Conservation (phyloP, 2,329 filamentous ascomycete species). For the Ophiobolus disseminans region DNA sequence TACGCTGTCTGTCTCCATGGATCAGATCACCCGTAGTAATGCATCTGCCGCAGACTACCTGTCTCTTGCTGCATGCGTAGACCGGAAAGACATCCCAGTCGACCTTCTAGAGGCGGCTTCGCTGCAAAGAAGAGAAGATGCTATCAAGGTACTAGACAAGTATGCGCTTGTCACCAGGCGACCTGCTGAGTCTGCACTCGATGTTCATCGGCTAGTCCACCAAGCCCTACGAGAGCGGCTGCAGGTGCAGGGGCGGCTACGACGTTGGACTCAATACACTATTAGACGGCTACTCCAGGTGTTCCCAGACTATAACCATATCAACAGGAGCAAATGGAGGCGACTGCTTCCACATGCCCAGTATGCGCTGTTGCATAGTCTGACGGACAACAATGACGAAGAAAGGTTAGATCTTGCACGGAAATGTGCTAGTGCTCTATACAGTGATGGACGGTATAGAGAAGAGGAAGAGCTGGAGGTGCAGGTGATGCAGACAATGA, state of each 20-base stretch:
- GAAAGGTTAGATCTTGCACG: constrained; percentile 11
- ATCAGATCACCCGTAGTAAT: constrained; percentile 35
- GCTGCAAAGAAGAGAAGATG: constrained; percentile 13
- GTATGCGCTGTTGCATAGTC: constrained; percentile 19
- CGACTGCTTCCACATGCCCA: constrained; percentile 23
- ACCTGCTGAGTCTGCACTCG: constrained; percentile 14
- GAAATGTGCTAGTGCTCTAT: constrained; percentile 19
- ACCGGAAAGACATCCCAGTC: constrained; percentile 25
- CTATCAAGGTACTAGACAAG: constrained; percentile 17
- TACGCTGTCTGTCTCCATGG: constrained; percentile 54
- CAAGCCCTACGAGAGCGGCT: constrained; percentile 14
- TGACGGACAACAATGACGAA: constrained; percentile 1
- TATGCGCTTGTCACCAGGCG: constrained; percentile 19
- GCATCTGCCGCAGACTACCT: constrained; percentile 47
- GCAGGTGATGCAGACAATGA: constrained; percentile 19
- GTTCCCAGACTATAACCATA: constrained; percentile 22
- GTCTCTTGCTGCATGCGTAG: constrained; percentile 50
- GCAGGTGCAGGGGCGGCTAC: constrained; percentile 4
- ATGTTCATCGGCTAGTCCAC: constrained; percentile 23
- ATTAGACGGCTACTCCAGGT: constrained; percentile 16
- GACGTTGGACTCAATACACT: constrained; percentile 13
- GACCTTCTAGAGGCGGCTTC: constrained; percentile 24
- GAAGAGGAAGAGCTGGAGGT: constrained; percentile 1
- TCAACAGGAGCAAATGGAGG: constrained; percentile 29
- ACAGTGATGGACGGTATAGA: constrained; percentile 15